Percentiles rank a stretch among this genome's conserved stretches.
Conservation (phyloP, 176 grass and related monocot species). For the Microstegium vimineum region DNA sequence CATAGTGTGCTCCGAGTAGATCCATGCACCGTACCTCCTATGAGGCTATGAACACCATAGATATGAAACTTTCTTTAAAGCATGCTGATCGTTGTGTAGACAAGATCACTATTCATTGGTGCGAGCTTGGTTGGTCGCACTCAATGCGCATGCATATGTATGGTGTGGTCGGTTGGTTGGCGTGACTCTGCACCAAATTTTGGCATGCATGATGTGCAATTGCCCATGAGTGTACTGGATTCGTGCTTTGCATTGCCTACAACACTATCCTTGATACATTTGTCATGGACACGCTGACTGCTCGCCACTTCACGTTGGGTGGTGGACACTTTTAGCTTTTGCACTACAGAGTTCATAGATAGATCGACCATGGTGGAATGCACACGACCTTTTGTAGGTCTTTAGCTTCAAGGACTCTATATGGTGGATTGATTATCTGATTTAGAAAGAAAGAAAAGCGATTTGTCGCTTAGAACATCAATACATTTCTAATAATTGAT, state of each 20-base stretch:
- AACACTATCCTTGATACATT: neutral
- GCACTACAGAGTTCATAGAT: neutral
- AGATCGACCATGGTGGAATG: neutral
- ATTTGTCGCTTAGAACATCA: neutral
- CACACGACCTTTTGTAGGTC: neutral
- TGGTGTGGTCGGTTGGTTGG: neutral
- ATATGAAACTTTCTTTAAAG: neutral
- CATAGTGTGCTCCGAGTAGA: too few species aligned
- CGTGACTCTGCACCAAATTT: too few species aligned
- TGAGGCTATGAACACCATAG: neutral
- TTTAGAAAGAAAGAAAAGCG: neutral
- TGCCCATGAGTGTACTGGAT: too few species aligned
- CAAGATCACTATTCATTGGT: neutral
- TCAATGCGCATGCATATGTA: neutral
- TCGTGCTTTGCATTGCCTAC: neutral
- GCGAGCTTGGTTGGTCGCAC: neutral
- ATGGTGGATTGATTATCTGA: neutral
- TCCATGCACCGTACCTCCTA: neutral
- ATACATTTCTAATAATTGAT: neutral
- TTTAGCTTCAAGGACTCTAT: neutral
- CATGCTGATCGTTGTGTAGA: neutral
- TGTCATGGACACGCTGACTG: neutral
- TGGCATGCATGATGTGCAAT: too few species aligned
- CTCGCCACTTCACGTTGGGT: neutral
- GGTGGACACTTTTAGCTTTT: neutral